These are phyloP conservation scores for Martiniozyma abietophila DNA, from an alignment of 805 yeast genomes.

Conservation along the genomic window DNA sequence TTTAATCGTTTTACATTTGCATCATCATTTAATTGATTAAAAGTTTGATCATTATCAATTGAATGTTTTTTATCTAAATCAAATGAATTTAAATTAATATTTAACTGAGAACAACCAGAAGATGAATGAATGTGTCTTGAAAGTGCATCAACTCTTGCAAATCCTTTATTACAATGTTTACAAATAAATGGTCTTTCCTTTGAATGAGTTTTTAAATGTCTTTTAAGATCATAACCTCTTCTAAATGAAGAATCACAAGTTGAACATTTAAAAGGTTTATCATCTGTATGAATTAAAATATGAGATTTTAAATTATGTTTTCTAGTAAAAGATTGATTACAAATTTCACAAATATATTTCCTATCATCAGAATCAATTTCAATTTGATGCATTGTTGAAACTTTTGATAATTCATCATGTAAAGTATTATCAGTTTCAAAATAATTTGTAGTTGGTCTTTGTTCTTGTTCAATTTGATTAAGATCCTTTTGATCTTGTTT, in stretches of 20 bases:
- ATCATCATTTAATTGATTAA: no score
- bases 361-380: no score
- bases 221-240: constrained; percentile 64
- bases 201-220: constrained; percentile 68
- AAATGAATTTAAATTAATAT: neutral
- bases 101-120: constrained; percentile 24
- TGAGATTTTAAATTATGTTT: constrained; percentile 71
- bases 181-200: constrained; percentile 67
- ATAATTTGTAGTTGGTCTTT: constrained; percentile 3
- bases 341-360: constrained; percentile 44
- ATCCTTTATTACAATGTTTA: constrained; percentile 48
- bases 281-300: constrained; percentile 54
- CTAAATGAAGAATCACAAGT: constrained; percentile 57
- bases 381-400: constrained; percentile 7
- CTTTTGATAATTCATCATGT: neutral
- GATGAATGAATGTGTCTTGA: constrained; percentile 50
- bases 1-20: no score
- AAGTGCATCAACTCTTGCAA: constrained; percentile 71
- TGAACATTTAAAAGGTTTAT: constrained; percentile 54
- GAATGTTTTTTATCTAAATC: no score
- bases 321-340: constrained; percentile 58
- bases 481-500: neutral
- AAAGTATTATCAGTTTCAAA: neutral
- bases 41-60: no score
- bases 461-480: neutral